A percentile compares a stretch with the other conserved stretches of the same genome.
phyloP scores from a whole-genome alignment of 495 filamentous ascomycete species.

The Penicillium pulvis region DNA sequence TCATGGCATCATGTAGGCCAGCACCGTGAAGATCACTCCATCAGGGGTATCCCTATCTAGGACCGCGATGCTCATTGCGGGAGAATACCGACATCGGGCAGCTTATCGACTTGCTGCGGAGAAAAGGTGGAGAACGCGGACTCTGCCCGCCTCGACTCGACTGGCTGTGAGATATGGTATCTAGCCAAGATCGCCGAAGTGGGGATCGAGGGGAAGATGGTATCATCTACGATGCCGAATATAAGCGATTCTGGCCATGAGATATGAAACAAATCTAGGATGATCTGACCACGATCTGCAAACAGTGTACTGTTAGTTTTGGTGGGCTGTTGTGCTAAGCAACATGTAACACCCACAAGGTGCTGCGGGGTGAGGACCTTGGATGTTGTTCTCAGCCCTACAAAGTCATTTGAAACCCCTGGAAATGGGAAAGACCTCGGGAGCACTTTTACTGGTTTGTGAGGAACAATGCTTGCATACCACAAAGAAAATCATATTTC shows the following conservation, averaged over 20 bases:
- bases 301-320: not conserved
- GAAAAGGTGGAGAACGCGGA: slow-evolving; percentile 13
- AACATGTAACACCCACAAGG: slow-evolving; percentile 15
- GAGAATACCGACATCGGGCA: slow-evolving; percentile 14
- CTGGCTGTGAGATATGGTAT: slow-evolving; percentile 2
- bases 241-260: slow-evolving; percentile 1
- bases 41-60: slow-evolving; percentile 3
- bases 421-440: not conserved
- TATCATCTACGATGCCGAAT: not conserved
- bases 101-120: slow-evolving; percentile 16
- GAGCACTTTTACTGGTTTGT: not conserved
- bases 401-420: slow-evolving; percentile 5
- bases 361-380: slow-evolving; percentile 27
- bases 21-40: slow-evolving; percentile 15
- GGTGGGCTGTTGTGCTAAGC: not conserved
- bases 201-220: not conserved
- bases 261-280: not conserved
- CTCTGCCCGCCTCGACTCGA: not conserved
- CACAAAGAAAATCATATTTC: slow-evolving; percentile 30
- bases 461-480: not conserved
- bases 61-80: not conserved
- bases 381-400: slow-evolving; percentile 13
- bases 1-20: not conserved
- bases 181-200: not conserved
- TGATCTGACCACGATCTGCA: too few relatives aligned